A percentile compares a stretch with the other conserved stretches of the same genome.
Evolutionary conservation across 495 filamentous ascomycete genomes (phyloP).

Genomic region (Penicillium parvum): DNA sequence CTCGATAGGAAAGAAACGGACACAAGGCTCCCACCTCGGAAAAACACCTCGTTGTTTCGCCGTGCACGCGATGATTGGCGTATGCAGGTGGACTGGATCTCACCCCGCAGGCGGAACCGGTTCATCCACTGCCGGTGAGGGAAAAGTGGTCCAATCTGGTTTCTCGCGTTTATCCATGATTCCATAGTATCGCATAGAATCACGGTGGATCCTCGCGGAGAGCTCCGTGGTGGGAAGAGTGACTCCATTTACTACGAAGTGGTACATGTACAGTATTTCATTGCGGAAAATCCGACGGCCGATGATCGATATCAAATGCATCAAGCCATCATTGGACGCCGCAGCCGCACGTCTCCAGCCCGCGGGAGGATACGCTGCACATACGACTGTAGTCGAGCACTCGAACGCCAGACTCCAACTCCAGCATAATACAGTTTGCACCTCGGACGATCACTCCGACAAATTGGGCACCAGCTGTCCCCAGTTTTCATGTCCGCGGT

Average conservation of each 20-base stretch:
- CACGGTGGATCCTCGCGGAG: conserved; percentile 10
- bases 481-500: conserved; percentile 21
- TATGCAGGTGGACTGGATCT: conserved; percentile 10
- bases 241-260: no score
- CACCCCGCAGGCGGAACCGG: conserved; percentile 33
- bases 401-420: no score
- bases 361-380: conserved; percentile 8
- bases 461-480: conserved; percentile 11
- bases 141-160: no score
- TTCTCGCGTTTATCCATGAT: neutral
- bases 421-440: no score
- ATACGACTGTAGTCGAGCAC: neutral
- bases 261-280: no score
- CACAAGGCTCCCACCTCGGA: conserved; percentile 35
- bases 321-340: conserved; percentile 25
- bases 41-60: conserved; percentile 15
- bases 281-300: no score
- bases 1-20: conserved; percentile 19
- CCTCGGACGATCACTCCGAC: conserved; percentile 20
- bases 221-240: conserved; percentile 19
- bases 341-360: conserved; percentile 23
- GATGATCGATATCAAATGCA: conserved; percentile 26
- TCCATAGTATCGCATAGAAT: no score
- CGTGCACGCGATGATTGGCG: conserved; percentile 30
- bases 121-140: conserved; percentile 20